Conservation (phyloP, 441 rosid species). For the Isatis lusitanica region DNA sequence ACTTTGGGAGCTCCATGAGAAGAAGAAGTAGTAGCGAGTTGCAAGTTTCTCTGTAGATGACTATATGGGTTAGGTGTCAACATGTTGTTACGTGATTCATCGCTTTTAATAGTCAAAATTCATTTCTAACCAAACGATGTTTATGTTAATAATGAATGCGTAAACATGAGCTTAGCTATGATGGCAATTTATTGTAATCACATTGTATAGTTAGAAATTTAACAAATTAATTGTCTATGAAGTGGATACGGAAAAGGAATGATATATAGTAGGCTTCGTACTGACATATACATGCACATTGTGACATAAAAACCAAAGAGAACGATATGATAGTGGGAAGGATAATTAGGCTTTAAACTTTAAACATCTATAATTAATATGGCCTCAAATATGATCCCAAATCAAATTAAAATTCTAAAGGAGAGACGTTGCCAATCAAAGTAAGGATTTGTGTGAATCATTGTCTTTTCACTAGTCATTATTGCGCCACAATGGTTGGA, state of each 20-base stretch:
- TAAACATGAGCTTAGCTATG: not conserved
- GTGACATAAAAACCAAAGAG: not conserved
- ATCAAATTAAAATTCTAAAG: not conserved
- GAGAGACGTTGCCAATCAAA: constrained; percentile 24
- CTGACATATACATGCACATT: not conserved
- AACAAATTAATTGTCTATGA: not conserved
- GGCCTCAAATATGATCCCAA: not conserved
- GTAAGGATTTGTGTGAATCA: constrained; percentile 32
- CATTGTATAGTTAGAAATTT: not conserved
- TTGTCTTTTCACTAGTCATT: constrained; percentile 33
- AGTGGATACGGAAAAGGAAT: constrained; percentile 17
- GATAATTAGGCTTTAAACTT: not conserved
- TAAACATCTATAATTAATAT: not conserved
- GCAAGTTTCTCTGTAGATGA: not conserved
- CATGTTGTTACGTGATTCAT: not conserved
- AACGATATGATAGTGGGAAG: constrained; percentile 18
- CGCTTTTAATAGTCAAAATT: not conserved
- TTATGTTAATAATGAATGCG: too few relatives aligned
- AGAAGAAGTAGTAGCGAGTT: not conserved
- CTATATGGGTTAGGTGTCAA: not conserved
- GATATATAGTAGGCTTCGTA: constrained; percentile 15
- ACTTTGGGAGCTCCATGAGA: not conserved
- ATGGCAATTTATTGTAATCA: not conserved
- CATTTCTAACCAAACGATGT: too few relatives aligned
- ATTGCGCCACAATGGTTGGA: constrained; percentile 36